Evolutionary conservation across 2,329 filamentous ascomycete genomes (phyloP).

Genomic region (Trichocomaceae sp.): DNA sequence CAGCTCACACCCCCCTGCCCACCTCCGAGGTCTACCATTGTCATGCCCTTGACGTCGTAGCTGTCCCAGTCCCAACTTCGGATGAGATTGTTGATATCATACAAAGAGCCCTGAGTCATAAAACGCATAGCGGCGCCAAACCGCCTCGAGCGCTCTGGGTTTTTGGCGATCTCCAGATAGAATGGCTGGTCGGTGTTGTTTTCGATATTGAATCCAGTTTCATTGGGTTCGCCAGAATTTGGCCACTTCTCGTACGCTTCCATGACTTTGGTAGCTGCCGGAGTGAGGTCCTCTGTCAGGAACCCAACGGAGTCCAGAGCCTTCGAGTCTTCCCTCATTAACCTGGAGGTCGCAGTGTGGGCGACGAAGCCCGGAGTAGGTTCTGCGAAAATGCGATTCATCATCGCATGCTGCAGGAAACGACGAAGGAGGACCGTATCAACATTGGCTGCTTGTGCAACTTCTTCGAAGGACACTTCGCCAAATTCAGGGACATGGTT

Average conservation of each 20-base stretch:
- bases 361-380: background rate
- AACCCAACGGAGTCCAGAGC: background rate
- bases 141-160: background rate
- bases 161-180: background rate
- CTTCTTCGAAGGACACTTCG: background rate
- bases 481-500: background rate
- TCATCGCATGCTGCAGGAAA: background rate
- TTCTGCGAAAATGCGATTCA: background rate
- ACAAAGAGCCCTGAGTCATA: background rate
- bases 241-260: background rate
- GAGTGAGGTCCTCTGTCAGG: background rate
- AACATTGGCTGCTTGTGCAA: background rate
- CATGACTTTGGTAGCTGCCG: background rate
- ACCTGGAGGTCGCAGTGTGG: background rate
- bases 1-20: slow-evolving; percentile 51
- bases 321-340: background rate
- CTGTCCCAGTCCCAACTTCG: background rate
- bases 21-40: slow-evolving; percentile 38
- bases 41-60: background rate
- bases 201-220: background rate
- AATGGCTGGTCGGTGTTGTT: background rate
- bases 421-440: background rate
- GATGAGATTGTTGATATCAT: background rate
- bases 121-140: background rate
- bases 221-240: background rate